Conservation (phyloP, 202 grass and related monocot species). For the Setaria italica region DNA sequence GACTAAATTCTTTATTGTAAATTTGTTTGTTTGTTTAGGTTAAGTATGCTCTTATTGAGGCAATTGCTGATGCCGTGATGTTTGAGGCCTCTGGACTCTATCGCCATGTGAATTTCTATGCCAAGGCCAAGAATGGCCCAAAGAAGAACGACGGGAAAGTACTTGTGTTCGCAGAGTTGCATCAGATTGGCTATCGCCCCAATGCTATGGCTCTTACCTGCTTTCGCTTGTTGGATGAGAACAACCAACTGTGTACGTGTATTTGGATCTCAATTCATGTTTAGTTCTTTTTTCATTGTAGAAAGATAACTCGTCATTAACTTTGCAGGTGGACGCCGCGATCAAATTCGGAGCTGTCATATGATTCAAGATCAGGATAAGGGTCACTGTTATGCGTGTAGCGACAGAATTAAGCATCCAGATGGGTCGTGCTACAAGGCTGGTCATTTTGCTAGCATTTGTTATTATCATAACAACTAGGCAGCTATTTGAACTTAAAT, state of each 20-base stretch:
- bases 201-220: not conserved
- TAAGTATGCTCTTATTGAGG: constrained; percentile 27
- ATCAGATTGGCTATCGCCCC: no score
- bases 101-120: no score
- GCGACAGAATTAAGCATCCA: not conserved
- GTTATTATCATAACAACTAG: not conserved
- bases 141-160: no score
- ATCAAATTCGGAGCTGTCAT: not conserved
- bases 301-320: not conserved
- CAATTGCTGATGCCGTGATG: not conserved
- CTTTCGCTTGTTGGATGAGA: constrained; percentile 24
- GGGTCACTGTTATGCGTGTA: not conserved
- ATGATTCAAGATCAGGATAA: not conserved
- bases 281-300: not conserved
- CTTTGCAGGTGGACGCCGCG: not conserved
- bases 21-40: constrained; percentile 11
- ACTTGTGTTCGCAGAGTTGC: no score
- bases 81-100: not conserved
- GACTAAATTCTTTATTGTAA: not conserved
- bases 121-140: no score
- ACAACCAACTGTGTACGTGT: not conserved
- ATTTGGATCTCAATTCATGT: not conserved
- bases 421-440: not conserved
- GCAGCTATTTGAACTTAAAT: not conserved
- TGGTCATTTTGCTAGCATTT: not conserved